These are phyloP conservation scores for Rhizopogon sp. DNA, from an alignment of 768 basidiomycete species.

Conservation along the genomic window DNA sequence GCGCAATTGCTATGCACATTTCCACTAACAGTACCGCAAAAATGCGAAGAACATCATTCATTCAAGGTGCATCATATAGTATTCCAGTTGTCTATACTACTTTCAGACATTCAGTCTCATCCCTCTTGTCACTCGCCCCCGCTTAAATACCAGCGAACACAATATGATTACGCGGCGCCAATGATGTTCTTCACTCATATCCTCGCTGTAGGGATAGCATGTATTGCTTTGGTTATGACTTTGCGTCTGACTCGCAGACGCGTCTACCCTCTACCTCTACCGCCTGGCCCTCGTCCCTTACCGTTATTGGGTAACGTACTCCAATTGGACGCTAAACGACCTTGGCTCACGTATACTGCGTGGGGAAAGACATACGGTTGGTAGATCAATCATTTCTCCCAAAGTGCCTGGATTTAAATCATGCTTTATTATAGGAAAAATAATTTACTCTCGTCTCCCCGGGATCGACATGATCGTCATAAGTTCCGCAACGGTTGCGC, in stretches of 20 bases:
- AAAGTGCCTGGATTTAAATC: not conserved
- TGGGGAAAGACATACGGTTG: conserved; percentile 17
- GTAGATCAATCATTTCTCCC: not conserved
- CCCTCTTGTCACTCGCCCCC: no score
- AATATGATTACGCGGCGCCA: no score
- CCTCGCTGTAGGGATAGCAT: not conserved
- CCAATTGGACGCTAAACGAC: conserved; percentile 6
- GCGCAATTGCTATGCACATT: no score
- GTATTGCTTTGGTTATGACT: not conserved
- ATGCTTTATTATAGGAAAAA: not conserved
- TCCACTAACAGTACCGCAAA: no score
- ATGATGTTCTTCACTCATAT: not conserved
- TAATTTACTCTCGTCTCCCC: not conserved
- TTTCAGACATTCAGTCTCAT: no score
- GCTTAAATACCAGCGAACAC: no score
- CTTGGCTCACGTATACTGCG: conserved; percentile 15
- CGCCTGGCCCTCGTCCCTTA: conserved; percentile 7
- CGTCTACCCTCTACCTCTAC: conserved; percentile 1
- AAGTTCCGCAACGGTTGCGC: not conserved
- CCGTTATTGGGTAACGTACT: conserved; percentile 8
- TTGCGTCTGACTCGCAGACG: not conserved
- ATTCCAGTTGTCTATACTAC: no score
- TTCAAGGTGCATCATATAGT: no score
- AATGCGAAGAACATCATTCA: no score
- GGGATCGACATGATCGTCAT: conserved; percentile 1